phyloP scores from a whole-genome alignment of 2,329 filamentous ascomycete species.

The Juglanconis sp. region DNA sequence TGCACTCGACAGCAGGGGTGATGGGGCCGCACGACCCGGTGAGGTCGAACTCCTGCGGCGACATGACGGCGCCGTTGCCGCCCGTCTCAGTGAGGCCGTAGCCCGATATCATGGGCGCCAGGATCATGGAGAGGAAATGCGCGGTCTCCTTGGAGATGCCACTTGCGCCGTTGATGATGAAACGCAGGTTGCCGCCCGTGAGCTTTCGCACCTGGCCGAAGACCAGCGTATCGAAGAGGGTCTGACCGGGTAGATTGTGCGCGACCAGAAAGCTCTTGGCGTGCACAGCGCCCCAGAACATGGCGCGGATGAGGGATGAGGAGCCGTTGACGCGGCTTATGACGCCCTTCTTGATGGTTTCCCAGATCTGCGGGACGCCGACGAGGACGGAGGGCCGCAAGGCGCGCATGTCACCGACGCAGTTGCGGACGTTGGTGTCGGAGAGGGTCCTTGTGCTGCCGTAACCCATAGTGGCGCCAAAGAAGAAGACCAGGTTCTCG shows the following conservation, averaged over 20 bases:
- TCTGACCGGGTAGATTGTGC: conserved; percentile 61
- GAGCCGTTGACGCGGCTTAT: conserved; percentile 71
- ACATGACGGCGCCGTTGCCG: conserved; percentile 77
- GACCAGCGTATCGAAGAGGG: conserved; percentile 73
- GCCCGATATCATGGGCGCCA: conserved; percentile 90
- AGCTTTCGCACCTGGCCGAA: conserved; percentile 90
- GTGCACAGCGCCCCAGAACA: conserved; percentile 70
- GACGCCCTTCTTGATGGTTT: conserved; percentile 95
- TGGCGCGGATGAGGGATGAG: conserved; percentile 64
- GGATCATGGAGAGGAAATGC: conserved; percentile 84
- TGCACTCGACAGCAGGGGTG: conserved; percentile 76
- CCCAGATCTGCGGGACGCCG: conserved; percentile 95
- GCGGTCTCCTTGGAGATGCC: conserved; percentile 85
- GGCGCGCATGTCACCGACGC: conserved; percentile 88
- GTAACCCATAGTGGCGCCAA: conserved; percentile 90
- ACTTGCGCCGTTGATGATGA: conserved; percentile 92
- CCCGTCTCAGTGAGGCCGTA: conserved; percentile 95
- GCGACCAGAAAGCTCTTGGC: conserved; percentile 58
- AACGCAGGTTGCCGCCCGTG: conserved; percentile 82
- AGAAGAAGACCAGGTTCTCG: conserved; percentile 84
- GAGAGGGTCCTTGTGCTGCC: conserved; percentile 87
- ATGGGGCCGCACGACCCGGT: conserved; percentile 69
- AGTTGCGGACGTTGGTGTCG: conserved; percentile 82
- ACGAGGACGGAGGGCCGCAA: conserved; percentile 86
- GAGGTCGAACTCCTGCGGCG: conserved; percentile 80